Evolutionary conservation across 352 stramenopile genomes (phyloP), one percentile per base, ranked within the genome.

Genomic region (Pythium sukuiense): DNA sequence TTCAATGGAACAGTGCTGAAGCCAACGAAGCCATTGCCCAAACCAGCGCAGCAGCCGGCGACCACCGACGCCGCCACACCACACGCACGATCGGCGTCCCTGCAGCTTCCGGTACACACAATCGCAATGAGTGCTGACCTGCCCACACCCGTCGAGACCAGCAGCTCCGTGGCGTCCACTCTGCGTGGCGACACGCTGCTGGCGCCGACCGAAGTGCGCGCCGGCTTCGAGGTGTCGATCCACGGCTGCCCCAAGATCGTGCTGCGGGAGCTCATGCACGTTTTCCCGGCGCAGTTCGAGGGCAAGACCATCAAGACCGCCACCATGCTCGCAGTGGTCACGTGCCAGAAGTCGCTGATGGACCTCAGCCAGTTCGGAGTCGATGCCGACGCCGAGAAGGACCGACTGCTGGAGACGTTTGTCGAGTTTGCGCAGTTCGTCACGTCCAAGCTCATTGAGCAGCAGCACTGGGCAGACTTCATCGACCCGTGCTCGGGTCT

Each of bases 401-500:
- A 99, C 80, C 81, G 93, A 30, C 79, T 98, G n/a, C 85, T 99
- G 1, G 97, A 98, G 74, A 88, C 85, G n/a, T 99, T 99, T 69
- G 81, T 98, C 33, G 84, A 79, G 29, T 98, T 98, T 71, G 95
- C 93, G 32, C 81, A 95, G 58, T 74, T 87, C 39, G 73, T 99
- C 20, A 93, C 83, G 58, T 71, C 93, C 12, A 71, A 79, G 55
- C 71, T 99, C 26, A 74, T 87, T 45, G 76, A 73, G 26, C 77
- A 76, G 35, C 83, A 90, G 16, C 97, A 89, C 74, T 99, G 95
- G 95, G 95, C 94, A 16, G 97, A 99, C 80, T 99, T 96, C 72
- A 99, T 98, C 74, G 97, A 99, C 83, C 97, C 97, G 26, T 99
- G 97, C 77, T 98, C 90, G 9, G 97, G 97, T 2, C 79, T 99